These are phyloP conservation scores for Trypanosoma boissoni DNA, from an alignment of 208 protist species.

Conservation along the genomic window DNA sequence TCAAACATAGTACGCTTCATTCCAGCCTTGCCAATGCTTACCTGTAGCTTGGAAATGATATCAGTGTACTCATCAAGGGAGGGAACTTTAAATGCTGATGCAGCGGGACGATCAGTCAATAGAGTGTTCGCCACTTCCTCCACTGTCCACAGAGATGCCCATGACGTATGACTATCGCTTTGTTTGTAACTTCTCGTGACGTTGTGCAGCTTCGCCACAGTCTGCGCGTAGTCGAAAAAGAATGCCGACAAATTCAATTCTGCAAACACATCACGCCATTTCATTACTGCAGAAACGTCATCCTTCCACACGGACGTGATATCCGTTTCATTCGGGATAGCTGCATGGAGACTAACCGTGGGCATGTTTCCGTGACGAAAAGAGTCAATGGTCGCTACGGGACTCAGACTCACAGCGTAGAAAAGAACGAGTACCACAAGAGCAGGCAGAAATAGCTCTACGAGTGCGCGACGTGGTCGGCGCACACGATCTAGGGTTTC, in stretches of 20 bases:
- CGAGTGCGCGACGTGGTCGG: not conserved
- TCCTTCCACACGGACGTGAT: not conserved
- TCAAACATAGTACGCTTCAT: conserved; percentile 14
- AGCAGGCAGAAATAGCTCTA: conserved; percentile 10
- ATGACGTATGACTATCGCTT: not conserved
- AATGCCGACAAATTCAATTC: conserved; percentile 15
- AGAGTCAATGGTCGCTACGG: conserved; percentile 6
- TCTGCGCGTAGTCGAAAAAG: conserved; percentile 4
- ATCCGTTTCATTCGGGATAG: conserved; percentile 18
- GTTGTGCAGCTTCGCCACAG: conserved; percentile 6
- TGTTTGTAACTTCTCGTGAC: not conserved
- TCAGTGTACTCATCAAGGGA: conserved; percentile 17
- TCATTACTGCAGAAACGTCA: not conserved
- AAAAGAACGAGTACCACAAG: conserved; percentile 8
- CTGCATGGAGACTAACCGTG: not conserved
- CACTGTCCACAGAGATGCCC: conserved; percentile 1
- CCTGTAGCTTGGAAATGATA: conserved; percentile 4
- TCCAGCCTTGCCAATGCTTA: conserved; percentile 7
- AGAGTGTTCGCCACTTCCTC: conserved; percentile 15
- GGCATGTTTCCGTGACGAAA: conserved; percentile 7
- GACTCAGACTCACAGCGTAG: conserved; percentile 12
- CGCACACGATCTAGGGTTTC: conserved; percentile 10
- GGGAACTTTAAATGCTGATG: conserved; percentile 19
- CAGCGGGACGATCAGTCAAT: conserved; percentile 16
- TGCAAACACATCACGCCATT: conserved; percentile 15